Conservation (phyloP, 2,329 filamentous ascomycete genomes). For the Xylariaceae sp. region DNA sequence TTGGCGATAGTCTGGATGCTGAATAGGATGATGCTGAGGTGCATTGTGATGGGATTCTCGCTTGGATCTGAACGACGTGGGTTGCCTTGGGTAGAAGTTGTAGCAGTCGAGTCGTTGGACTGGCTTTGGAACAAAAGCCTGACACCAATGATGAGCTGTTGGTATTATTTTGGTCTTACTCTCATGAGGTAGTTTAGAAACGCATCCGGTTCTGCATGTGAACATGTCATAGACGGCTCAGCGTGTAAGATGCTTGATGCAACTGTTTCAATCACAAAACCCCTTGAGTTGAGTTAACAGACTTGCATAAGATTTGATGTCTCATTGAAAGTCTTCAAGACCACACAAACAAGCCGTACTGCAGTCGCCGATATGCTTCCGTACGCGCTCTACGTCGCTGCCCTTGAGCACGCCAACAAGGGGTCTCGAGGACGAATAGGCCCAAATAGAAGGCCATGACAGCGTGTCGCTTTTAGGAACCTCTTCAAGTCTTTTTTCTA, state of each 20-base stretch:
- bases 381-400: constrained; percentile 16
- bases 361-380: constrained; percentile 32
- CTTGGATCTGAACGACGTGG: no score
- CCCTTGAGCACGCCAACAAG: constrained; percentile 28
- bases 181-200: background rate
- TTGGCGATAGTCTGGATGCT: constrained; percentile 22
- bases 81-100: no score
- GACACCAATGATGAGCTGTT: background rate
- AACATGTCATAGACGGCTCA: no score
- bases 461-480: constrained; percentile 19
- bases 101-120: no score
- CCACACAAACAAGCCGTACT: constrained; percentile 28
- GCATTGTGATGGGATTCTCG: no score
- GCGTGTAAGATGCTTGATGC: background rate
- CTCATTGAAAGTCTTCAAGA: constrained; percentile 21
- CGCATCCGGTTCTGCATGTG: no score
- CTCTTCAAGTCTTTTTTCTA: constrained; percentile 44
- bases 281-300: background rate
- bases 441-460: constrained; percentile 33
- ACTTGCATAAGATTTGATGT: no score
- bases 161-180: background rate
- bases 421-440: constrained; percentile 29
- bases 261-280: background rate
- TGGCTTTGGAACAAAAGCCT: no score
- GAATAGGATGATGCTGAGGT: no score